Evolutionary conservation across 2,329 filamentous ascomycete genomes (phyloP), one percentile per base, ranked within the genome.

Genomic region (Beauveria australis): DNA sequence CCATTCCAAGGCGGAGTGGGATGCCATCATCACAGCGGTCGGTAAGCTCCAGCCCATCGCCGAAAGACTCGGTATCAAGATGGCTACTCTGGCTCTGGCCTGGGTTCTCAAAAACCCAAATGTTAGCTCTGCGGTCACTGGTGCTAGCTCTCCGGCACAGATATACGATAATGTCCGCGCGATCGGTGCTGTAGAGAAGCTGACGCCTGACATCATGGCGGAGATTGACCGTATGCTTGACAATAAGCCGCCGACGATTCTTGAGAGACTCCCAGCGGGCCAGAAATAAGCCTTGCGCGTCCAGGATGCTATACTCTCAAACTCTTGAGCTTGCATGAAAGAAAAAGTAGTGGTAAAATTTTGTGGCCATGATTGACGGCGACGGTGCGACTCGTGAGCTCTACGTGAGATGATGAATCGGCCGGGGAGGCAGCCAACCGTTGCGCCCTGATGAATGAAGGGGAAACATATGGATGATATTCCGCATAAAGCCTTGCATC

Each of bases 31-130:
- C 63, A 76, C 83, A 64, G 81, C 82, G 71, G 83, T 89, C 57
- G 81, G 79, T 66, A 78, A 79, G 67, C 74, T 85, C 63, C 74
- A 82, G 77, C 77, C 82, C 55, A 80, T 92, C 64, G 88, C 89
- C 2, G 80, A 89, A 59, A 80, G 78, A 66, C 75, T 91, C 47
- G 85, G 81, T 14, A 77, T 86, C 62, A 84, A 81, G 70, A 72
- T 78, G 73, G 77, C 75, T 66, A 76, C 78, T 55, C 75, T 87
- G 48, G 83, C 84, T 0, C 75, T 87, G 56, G 83, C 82, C 2
- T 88, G 85, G 84, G 81, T 84, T 16, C 74, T 87, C 52, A 81
- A 78, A 68, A 87, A 87, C 68, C 78, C 79, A 64, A 81, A 84
- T 61, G 80, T 87, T 54, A 85, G 81, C 69, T 81, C 79, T 16